Base-by-base conservation (phyloP, 139 green algal genomes). In the Coelastrella sp. region DNA sequence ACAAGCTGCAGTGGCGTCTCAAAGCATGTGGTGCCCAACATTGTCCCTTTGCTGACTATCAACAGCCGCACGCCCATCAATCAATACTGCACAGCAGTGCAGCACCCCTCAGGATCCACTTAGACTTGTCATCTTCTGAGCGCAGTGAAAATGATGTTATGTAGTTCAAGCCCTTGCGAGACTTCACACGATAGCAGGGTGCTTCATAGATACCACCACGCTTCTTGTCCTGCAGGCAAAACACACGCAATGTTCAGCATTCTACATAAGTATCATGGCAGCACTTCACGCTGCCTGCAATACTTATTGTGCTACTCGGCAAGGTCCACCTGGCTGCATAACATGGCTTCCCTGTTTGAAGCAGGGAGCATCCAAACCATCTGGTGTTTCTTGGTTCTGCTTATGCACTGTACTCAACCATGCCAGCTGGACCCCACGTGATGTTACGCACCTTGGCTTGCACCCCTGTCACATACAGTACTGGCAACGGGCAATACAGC, bases 101-200 rank as follows among this genome's bases (percentile, higher is more conserved):
- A 16, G 95, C 95, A 60, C 98, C 98, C 16, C 98, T 92, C 87
- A 99, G 90, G 61, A 97, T 95, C 98, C 98, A 99, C 91, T 98
- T 98, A 66, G 85, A 92, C 75, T 93, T 92, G 54, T 95, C 93
- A 59, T 99, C 96, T 89, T 98, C 96, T 10, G 95, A 98, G 32
- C 95, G 91, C 90, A 99, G 90, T 23, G 92, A 87, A 74, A 99
- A 97, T n/a, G 91, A 97, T 79, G 95, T 96, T 88, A 99, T 97
- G 95, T 97, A 99, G 91, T 97, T 98, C 79, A 96, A 83, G 4
- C 95, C 96, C 54, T 95, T 98, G 58, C 98, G 95, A 76, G 89
- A 93, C 92, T 98, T 98, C 32, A 97, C 94, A 20, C 96, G 93
- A 92, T 99, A 99, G 14, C 83, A 93, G 5, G 98, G 98, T 58